Conservation (phyloP, 2,329 filamentous ascomycete species). For the Nothopassalora personata region DNA sequence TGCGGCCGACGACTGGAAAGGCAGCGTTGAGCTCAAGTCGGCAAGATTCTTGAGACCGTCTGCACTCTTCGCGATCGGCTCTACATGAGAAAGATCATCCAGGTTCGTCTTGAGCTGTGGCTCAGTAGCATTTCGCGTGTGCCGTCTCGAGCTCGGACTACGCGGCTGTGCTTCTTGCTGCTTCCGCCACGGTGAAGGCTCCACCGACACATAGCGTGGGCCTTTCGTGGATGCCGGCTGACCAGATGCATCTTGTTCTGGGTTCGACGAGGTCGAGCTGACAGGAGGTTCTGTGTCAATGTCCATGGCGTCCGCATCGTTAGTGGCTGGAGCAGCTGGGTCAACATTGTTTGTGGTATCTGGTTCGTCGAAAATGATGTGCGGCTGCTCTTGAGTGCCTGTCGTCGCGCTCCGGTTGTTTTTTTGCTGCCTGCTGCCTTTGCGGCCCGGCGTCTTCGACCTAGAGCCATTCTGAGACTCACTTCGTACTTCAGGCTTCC, state of each 20-base stretch:
- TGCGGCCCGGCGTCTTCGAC: slow-evolving; percentile 27
- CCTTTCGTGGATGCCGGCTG: slow-evolving; percentile 17
- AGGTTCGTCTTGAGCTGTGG: slow-evolving; percentile 31
- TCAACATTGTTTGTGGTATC: slow-evolving; percentile 21
- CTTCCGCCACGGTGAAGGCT: slow-evolving; percentile 30
- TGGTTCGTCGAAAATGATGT: slow-evolving; percentile 29
- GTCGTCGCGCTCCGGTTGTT: slow-evolving; percentile 6
- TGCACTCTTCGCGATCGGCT: slow-evolving; percentile 42
- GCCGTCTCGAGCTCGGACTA: slow-evolving; percentile 6
- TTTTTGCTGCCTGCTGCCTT: slow-evolving; percentile 20
- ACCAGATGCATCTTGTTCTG: slow-evolving; percentile 5
- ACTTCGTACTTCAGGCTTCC: slow-evolving; percentile 8
- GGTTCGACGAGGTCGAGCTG: slow-evolving; percentile 5
- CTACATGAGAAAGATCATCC: slow-evolving; percentile 45
- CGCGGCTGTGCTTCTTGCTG: slow-evolving; percentile 18
- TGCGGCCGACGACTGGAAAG: slow-evolving; percentile 53
- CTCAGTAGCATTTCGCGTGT: slow-evolving; percentile 12
- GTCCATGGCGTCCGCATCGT: slow-evolving; percentile 42
- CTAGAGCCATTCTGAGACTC: slow-evolving; percentile 23
- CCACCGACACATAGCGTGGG: slow-evolving; percentile 31
- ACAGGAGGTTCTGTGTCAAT: slow-evolving; percentile 38
- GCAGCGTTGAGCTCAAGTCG: slow-evolving; percentile 50
- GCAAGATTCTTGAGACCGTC: slow-evolving; percentile 50
- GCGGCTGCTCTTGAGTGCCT: slow-evolving; percentile 21
- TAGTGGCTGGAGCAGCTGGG: background rate